These are phyloP conservation scores for Fusarium staphyleae DNA, from an alignment of 2,329 filamentous ascomycete genomes.

Conservation along the genomic window DNA sequence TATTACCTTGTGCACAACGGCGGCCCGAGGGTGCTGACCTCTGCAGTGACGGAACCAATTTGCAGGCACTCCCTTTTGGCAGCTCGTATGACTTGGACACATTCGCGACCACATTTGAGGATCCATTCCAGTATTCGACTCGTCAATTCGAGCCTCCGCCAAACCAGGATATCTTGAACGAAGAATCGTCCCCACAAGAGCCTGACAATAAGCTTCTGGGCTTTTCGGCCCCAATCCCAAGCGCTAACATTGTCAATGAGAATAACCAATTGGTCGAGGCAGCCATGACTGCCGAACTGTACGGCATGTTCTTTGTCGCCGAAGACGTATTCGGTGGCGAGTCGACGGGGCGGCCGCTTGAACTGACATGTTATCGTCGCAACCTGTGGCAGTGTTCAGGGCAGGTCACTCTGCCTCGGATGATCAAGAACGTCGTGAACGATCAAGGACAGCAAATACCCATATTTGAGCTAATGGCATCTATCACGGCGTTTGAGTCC, in stretches of 20 bases:
- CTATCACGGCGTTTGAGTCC: constrained; percentile 86
- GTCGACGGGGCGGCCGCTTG: constrained; percentile 66
- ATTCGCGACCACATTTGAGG: constrained; percentile 69
- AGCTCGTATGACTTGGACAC: constrained; percentile 67
- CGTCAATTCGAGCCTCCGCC: constrained; percentile 56
- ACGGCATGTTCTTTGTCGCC: constrained; percentile 89
- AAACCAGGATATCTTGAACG: constrained; percentile 52
- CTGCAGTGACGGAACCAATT: constrained; percentile 45
- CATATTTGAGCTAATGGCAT: constrained; percentile 78
- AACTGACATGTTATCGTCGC: constrained; percentile 92
- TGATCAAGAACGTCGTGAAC: constrained; percentile 70
- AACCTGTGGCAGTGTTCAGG: constrained; percentile 97
- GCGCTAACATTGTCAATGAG: constrained; percentile 70
- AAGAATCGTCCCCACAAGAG: constrained; percentile 61
- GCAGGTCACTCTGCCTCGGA: constrained; percentile 78
- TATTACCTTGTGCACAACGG: constrained; percentile 16
- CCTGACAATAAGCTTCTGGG: constrained; percentile 76
- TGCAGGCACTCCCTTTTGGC: constrained; percentile 59
- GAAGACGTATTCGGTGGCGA: constrained; percentile 78
- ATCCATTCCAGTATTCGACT: constrained; percentile 67
- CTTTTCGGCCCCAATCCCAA: constrained; percentile 70
- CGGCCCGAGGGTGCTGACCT: constrained; percentile 24
- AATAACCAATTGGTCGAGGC: constrained; percentile 68
- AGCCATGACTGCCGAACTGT: constrained; percentile 75
- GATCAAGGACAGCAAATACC: constrained; percentile 82